Conservation (phyloP, 371 early-diverging fungal genomes). For the Apophysomyces elegans region DNA sequence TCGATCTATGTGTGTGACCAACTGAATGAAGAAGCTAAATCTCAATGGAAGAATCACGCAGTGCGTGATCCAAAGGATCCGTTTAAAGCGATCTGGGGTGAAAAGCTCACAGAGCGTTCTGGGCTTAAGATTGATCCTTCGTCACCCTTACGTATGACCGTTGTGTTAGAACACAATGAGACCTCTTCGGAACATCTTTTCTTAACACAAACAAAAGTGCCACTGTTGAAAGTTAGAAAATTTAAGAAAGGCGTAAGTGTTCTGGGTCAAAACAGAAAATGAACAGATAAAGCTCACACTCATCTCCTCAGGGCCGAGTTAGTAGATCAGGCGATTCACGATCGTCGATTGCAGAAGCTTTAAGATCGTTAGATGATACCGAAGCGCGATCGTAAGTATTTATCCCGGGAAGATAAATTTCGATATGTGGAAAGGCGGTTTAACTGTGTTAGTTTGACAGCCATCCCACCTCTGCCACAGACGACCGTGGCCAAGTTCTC, state of each 20-base stretch:
- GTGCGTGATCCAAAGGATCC: conserved; percentile 54
- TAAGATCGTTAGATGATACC: conserved; percentile 47
- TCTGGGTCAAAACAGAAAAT: not conserved
- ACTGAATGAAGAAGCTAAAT: conserved; percentile 15
- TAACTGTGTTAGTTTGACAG: conserved; percentile 26
- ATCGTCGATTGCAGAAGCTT: conserved; percentile 58
- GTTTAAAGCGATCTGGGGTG: conserved; percentile 47
- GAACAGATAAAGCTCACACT: not conserved
- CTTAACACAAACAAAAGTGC: conserved; percentile 61
- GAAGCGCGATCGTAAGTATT: conserved; percentile 57
- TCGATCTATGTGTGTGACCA: conserved; percentile 35
- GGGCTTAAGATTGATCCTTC: conserved; percentile 29
- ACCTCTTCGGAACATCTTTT: conserved; percentile 68
- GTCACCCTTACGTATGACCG: conserved; percentile 56
- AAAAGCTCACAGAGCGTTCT: conserved; percentile 32
- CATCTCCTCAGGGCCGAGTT: conserved; percentile 34
- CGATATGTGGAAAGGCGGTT: conserved; percentile 13
- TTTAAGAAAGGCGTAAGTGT: conserved; percentile 54
- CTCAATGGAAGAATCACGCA: conserved; percentile 13
- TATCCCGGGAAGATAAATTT: conserved; percentile 21
- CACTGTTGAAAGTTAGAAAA: conserved; percentile 62
- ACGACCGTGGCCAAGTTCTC: conserved; percentile 36
- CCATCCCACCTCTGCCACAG: conserved; percentile 53
- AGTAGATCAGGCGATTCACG: conserved; percentile 60
- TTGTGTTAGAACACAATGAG: conserved; percentile 61